Evolutionary conservation across 1,284 basidiomycete species (phyloP), one percentile per base, ranked within the genome.

Genomic region (Ceratobasidium sp.): DNA sequence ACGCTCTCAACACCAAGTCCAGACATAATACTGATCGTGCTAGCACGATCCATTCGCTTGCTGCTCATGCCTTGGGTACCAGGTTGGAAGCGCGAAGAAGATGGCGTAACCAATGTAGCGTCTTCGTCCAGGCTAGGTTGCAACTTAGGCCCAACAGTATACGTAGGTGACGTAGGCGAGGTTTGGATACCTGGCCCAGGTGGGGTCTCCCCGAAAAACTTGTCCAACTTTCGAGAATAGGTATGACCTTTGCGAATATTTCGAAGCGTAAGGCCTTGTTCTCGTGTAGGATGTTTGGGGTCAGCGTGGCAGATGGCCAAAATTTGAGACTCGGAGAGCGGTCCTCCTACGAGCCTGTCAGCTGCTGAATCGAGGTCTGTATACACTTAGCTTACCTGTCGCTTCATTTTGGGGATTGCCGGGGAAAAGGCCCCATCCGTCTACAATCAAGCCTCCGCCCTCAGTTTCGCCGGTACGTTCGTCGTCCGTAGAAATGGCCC

Each of bases 1-100:
- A 39, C 30, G 23, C 36, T 34, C 3, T 60, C 57, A 12, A 96
- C 93, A 34, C 94, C 94, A 2, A 98, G 86, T 0, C 94, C 95
- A 55, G 93, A 96, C 80, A 99, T 90, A 76, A 99, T 89, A 79
- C 94, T 97, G 78, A 98, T 89, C 0, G 94, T 94, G 78, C 94
- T 96, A 0, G 97, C 97, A 36, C 97, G 91, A 77, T 97, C 96
- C 79, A 91, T 91, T 72, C 89, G 89, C 79, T 89, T 92, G 67
- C 84, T 83, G 59, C 80, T 81, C 16, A 74, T 75, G 55, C 48
- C 28, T 18, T 53, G 48, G 48, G 74, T 74, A 48, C 62, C 41
- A 30, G 64, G 30, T 36, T 69, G 57, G 67, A 62, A 52, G 30
- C 28, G 23, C 26, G 46, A 14, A 39, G 53, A 62, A 32, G 48